These are phyloP conservation scores for Phalaenopsis hybrid DNA, from an alignment of 116 monocot genomes.

Conservation along the genomic window DNA sequence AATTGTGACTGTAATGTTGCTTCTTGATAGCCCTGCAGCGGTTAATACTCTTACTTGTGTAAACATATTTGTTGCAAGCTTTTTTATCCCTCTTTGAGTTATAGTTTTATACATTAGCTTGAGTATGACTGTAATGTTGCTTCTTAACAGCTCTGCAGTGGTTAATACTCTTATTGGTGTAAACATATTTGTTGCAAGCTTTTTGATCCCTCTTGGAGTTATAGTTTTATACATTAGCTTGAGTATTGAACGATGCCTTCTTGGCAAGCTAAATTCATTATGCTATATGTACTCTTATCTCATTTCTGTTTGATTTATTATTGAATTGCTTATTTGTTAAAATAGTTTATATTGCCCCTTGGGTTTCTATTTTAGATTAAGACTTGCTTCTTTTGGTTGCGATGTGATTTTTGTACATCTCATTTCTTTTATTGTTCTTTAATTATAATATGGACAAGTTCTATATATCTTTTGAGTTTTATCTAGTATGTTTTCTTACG, in stretches of 20 bases:
- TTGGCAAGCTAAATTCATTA: conserved; percentile 94
- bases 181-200: conserved; percentile 83
- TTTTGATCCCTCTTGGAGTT: conserved; percentile 89
- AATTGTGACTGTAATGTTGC: conserved; percentile 95
- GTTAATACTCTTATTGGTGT: conserved; percentile 89
- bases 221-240: conserved; percentile 80
- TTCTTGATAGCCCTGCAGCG: conserved; percentile 90
- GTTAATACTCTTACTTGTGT: conserved; percentile 89
- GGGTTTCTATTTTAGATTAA: neutral
- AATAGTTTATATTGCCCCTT: neutral
- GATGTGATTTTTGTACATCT: neutral
- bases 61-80: conserved; percentile 83
- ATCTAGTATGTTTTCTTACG: neutral
- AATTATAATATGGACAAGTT: neutral
- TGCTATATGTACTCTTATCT: conserved; percentile 51
- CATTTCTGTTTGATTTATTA: neutral
- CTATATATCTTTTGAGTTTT: neutral
- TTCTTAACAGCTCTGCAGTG: conserved; percentile 91
- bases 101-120: conserved; percentile 80
- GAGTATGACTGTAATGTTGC: conserved; percentile 95
- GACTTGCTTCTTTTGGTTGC: conserved; percentile 1
- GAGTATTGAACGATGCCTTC: conserved; percentile 93
- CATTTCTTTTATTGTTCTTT: neutral
- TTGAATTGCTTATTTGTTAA: neutral
- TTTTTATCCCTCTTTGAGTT: conserved; percentile 87